These are phyloP conservation scores for Piromyces finnis DNA, from an alignment of 192 early-diverging fungal species.

Conservation along the genomic window DNA sequence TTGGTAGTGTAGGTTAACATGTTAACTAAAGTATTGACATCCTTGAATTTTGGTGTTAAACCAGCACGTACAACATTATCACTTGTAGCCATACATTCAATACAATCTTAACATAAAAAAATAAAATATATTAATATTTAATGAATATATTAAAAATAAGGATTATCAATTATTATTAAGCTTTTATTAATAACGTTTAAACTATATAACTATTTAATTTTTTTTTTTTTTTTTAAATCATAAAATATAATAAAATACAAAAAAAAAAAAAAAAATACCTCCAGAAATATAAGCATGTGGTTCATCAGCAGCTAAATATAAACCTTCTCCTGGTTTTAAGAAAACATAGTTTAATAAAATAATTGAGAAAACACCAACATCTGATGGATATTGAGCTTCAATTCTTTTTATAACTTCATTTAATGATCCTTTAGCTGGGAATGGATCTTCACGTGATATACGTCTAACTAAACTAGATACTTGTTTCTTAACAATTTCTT, in stretches of 20 bases:
- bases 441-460: constrained; percentile 3
- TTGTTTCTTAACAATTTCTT: constrained; percentile 22
- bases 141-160: no score
- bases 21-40: constrained; percentile 69
- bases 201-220: no score
- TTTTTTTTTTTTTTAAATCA: no score
- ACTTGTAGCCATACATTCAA: constrained; percentile 96
- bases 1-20: constrained; percentile 87
- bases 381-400: constrained; percentile 61
- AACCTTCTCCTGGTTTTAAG: constrained; percentile 66
- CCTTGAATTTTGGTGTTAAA: constrained; percentile 93
- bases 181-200: no score
- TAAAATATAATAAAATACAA: no score
- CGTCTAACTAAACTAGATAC: constrained; percentile 35
- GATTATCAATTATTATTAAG: no score
- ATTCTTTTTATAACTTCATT: constrained; percentile 56
- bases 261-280: no score
- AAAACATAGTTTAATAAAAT: constrained; percentile 77
- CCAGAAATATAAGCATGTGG: constrained; percentile 92
- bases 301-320: constrained; percentile 91
- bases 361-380: constrained; percentile 78
- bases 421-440: constrained; percentile 1
- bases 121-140: no score
- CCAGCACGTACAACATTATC: constrained; percentile 97
- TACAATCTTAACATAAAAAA: constrained; percentile 32